phyloP scores from a whole-genome alignment of 1,284 basidiomycete genomes.

The Ganoderma multipileum region DNA sequence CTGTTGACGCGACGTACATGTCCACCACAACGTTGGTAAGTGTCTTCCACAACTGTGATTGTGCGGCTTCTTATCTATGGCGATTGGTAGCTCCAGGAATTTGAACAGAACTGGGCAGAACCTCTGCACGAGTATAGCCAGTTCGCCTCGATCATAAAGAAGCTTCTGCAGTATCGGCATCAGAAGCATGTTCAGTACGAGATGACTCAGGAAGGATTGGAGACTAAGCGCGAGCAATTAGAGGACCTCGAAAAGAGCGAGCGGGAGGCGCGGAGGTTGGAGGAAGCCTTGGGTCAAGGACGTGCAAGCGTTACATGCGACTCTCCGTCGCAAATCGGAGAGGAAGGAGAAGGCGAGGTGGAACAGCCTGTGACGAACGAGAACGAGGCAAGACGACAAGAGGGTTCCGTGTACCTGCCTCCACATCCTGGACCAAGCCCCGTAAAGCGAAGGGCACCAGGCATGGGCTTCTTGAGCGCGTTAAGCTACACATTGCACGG shows the following conservation, averaged over 20 bases:
- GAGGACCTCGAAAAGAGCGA: constrained; percentile 95
- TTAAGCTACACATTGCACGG: constrained; percentile 95
- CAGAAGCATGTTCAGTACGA: constrained; percentile 99
- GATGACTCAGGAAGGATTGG: constrained; percentile 92
- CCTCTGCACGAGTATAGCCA: constrained; percentile 96
- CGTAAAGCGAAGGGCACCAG: constrained; percentile 65
- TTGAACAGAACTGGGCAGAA: constrained; percentile 94
- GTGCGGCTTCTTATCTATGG: constrained; percentile 3
- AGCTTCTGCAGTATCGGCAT: constrained; percentile 92
- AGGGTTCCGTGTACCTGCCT: constrained; percentile 59
- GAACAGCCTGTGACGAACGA: constrained; percentile 43
- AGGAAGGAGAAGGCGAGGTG: constrained; percentile 18
- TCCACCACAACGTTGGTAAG: constrained; percentile 88
- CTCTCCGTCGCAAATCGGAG: constrained; percentile 16
- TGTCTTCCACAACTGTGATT: constrained; percentile 6
- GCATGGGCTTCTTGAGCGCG: constrained; percentile 91
- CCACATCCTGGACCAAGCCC: constrained; percentile 80
- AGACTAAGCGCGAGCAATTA: constrained; percentile 86
- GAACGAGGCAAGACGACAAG: constrained; percentile 38
- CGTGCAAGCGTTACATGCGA: constrained; percentile 42
- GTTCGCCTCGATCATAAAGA: constrained; percentile 94
- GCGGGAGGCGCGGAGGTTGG: constrained; percentile 87
- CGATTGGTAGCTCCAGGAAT: constrained; percentile 78
- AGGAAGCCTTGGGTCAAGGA: constrained; percentile 81
- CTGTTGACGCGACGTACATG: constrained; percentile 93